Base-by-base conservation (phyloP, 2,329 filamentous ascomycete species). In the Gaeumannomyces tritici region DNA sequence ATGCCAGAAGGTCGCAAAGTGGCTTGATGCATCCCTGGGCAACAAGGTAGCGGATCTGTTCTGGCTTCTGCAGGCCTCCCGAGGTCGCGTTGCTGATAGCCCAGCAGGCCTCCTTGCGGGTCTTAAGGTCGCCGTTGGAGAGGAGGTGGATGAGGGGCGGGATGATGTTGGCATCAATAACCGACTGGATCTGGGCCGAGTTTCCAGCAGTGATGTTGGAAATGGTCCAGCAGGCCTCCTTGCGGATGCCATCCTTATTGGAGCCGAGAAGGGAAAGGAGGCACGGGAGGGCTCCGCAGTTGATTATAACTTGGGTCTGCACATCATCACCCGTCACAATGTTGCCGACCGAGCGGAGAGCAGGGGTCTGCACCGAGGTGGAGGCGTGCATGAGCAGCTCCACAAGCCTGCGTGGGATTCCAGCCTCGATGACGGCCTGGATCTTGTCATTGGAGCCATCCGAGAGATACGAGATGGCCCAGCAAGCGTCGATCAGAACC, bases 151-250 rank as follows among this genome's bases (percentile, higher is more conserved):
- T 97, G 70, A 99, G 82, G 65, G 95, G 95, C 47, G 92, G 92
- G 69, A 99, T 95, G 72, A 99, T 96, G 79, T 96, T 95, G 70
- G 93, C 93, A 72, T 99, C 95, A 70, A 99, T 89, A 62, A 99
- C 95, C 12, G 92, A 83, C 80, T 99, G 95, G 70, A 99, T 99
- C 79, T 99, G 95, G 63, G 89, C 91, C 51, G 93, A 96, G 82
- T 99, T 99, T 65, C 95, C 95, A 64, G 95, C 95, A 35, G 95
- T 99, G 72, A 99, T 91, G 83, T 99, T 99, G 74, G 93, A 97
- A 70, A 99, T 99, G 60, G 95, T 99, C 95, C 95, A 99, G 86
- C 95, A 99, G 31, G 95, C 95, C 78, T 99, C 95, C 83, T 99
- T 99, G 68, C 95, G 91, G 68, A 99, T 99, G 29, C 95, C 95